phyloP scores from a whole-genome alignment of 495 filamentous ascomycete species.

The Copromyces sp. region DNA sequence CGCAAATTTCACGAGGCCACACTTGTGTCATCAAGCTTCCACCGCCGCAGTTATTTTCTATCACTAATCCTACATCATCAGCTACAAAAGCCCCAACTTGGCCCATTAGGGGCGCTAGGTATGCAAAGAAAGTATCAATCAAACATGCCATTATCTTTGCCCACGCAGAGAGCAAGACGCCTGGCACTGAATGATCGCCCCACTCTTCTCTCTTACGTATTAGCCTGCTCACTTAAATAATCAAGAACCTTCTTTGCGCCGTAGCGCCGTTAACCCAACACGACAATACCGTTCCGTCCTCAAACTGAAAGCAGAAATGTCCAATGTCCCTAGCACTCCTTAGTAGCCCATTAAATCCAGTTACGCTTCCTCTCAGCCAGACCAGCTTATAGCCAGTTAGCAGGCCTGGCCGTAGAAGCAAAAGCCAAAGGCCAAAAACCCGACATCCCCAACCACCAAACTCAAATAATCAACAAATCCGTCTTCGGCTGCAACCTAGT shows the following conservation, averaged over 20 bases:
- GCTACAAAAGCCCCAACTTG: not conserved
- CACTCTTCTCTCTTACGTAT: not conserved
- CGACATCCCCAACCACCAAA: not conserved
- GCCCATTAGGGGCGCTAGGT: no score
- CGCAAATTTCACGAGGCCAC: not conserved
- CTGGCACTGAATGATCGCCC: not conserved
- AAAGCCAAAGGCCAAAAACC: not conserved
- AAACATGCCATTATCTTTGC: not conserved
- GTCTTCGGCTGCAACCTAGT: conserved; percentile 33
- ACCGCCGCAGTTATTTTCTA: not conserved
- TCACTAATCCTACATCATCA: not conserved
- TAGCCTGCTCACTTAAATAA: not conserved
- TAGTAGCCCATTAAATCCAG: not conserved
- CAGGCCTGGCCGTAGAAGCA: no score
- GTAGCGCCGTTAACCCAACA: not conserved
- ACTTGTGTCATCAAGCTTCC: not conserved
- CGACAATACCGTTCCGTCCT: not conserved
- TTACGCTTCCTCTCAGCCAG: not conserved
- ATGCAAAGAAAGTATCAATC: no score
- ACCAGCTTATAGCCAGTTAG: not conserved
- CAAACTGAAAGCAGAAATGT: not conserved
- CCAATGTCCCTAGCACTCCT: not conserved
- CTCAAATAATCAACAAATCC: conserved; percentile 30
- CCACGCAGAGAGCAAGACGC: not conserved
- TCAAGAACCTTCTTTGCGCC: not conserved